These are phyloP conservation scores for Umbellularia californica DNA, from an alignment of 164 flowering plant genomes.

Conservation along the genomic window DNA sequence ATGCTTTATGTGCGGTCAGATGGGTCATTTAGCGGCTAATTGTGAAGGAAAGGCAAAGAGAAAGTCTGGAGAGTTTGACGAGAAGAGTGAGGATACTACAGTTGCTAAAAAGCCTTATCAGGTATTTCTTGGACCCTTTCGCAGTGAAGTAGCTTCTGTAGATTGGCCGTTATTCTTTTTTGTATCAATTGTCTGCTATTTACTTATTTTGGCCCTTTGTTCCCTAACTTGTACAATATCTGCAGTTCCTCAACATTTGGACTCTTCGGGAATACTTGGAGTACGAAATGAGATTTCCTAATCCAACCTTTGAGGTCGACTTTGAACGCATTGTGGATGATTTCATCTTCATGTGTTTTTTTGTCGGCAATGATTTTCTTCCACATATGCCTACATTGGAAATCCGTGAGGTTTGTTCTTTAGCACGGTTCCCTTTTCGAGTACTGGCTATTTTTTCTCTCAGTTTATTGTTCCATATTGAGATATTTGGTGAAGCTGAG, in stretches of 20 bases:
- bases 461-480: too few relatives aligned
- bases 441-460: too few relatives aligned
- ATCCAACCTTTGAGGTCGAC: slow-evolving; percentile 72
- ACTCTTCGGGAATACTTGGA: slow-evolving; percentile 91
- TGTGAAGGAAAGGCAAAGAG: slow-evolving; percentile 96
- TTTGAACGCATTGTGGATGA: slow-evolving; percentile 87
- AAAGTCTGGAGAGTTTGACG: slow-evolving; percentile 92
- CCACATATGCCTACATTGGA: slow-evolving; percentile 99
- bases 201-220: background rate
- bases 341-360: slow-evolving; percentile 93
- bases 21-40: slow-evolving; percentile 93
- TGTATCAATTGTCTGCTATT: background rate
- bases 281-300: slow-evolving; percentile 76
- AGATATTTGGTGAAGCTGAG: too few relatives aligned
- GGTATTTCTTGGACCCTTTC: slow-evolving; percentile 33
- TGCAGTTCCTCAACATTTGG: slow-evolving; percentile 95
- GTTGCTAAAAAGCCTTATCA: slow-evolving; percentile 85
- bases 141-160: background rate
- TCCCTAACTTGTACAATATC: background rate
- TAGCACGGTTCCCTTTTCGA: background rate
- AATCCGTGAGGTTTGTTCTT: slow-evolving; percentile 83
- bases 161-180: background rate
- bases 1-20: slow-evolving; percentile 93
- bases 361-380: slow-evolving; percentile 96
- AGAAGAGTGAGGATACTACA: slow-evolving; percentile 57